Percentiles rank a stretch among this genome's conserved stretches.
Evolutionary conservation across 1,284 basidiomycete genomes (phyloP).

Genomic region (Leccinum fuscescens): DNA sequence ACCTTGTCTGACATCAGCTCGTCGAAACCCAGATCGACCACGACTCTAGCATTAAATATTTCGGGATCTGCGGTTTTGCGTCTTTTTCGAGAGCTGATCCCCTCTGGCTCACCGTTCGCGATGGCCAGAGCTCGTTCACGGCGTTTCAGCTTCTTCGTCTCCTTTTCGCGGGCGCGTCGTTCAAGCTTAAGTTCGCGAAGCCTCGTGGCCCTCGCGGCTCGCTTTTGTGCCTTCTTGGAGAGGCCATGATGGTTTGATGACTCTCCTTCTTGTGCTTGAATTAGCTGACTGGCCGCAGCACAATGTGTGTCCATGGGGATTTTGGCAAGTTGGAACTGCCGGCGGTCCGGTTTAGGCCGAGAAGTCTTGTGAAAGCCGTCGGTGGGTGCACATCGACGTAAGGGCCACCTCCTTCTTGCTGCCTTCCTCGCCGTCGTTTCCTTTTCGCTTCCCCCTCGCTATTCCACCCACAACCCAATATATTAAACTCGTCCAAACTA

Average conservation of each 20-base stretch:
- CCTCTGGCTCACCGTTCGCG: constrained; percentile 52
- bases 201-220: constrained; percentile 64
- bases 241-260: constrained; percentile 37
- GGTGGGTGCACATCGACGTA: background rate
- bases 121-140: constrained; percentile 53
- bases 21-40: constrained; percentile 94
- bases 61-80: constrained; percentile 35
- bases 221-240: constrained; percentile 83
- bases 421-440: constrained; percentile 2
- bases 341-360: constrained; percentile 28
- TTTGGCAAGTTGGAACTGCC: constrained; percentile 7
- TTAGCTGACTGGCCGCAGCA: constrained; percentile 9
- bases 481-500: background rate
- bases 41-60: constrained; percentile 74
- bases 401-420: constrained; percentile 1
- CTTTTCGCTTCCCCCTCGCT: background rate
- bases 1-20: constrained; percentile 93
- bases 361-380: background rate
- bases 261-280: constrained; percentile 9
- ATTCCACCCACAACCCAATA: background rate
- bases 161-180: constrained; percentile 73
- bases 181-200: constrained; percentile 70
- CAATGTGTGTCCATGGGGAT: constrained; percentile 17
- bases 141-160: constrained; percentile 67
- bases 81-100: constrained; percentile 46